Conservation (phyloP, 2,329 filamentous ascomycete species). For the Mycosphaerella sp. region DNA sequence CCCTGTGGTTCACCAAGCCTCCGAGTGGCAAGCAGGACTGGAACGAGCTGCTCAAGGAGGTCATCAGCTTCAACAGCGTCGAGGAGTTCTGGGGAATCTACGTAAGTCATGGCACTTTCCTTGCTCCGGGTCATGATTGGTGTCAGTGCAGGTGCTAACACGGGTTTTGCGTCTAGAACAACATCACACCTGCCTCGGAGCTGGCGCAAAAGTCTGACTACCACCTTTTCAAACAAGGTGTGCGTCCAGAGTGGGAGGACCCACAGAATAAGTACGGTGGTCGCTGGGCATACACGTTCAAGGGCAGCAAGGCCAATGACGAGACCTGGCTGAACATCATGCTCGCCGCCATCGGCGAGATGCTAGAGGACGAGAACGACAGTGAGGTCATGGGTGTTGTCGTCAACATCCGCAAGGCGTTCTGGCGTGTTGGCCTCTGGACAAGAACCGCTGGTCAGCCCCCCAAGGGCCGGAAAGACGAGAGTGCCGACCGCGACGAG, state of each 20-base stretch:
- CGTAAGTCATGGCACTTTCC: constrained; percentile 52
- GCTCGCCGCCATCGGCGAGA: constrained; percentile 94
- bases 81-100: constrained; percentile 99
- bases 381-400: constrained; percentile 99
- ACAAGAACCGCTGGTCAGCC: constrained; percentile 81
- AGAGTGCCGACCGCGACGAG: constrained; percentile 53
- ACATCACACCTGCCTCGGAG: constrained; percentile 92
- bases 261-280: constrained; percentile 97
- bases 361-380: constrained; percentile 87
- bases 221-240: constrained; percentile 96
- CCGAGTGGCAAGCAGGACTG: constrained; percentile 94
- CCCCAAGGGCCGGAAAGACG: constrained; percentile 61
- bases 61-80: constrained; percentile 96
- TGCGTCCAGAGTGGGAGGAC: constrained; percentile 98
- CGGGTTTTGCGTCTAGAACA: constrained; percentile 61
- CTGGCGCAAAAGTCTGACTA: constrained; percentile 98
- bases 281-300: constrained; percentile 98
- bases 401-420: constrained; percentile 96
- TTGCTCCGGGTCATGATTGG: neutral
- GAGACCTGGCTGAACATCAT: constrained; percentile 99
- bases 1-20: constrained; percentile 98
- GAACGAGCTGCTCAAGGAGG: constrained; percentile 96
- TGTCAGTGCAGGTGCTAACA: constrained; percentile 13
- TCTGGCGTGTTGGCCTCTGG: constrained; percentile 97
- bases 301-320: constrained; percentile 89